Evolutionary conservation across 768 basidiomycete genomes (phyloP), one percentile per base, ranked within the genome.

Genomic region (Mycena maculata): DNA sequence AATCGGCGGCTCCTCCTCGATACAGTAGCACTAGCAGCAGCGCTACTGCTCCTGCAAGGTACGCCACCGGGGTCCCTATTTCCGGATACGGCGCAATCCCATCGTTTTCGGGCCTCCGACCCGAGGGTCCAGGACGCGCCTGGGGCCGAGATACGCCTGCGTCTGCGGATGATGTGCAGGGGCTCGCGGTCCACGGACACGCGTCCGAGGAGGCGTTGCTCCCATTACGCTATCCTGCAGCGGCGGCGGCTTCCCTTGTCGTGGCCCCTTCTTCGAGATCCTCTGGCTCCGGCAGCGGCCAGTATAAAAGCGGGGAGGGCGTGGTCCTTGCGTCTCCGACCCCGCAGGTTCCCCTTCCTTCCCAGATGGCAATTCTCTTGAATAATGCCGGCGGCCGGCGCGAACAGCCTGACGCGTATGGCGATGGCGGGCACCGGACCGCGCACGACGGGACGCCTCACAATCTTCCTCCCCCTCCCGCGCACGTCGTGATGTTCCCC

Each of bases 321-420:
- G 27, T 63, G 33, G 50, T 63, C 2, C 44, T 68, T 41, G 61
- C 67, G 33, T 62, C 66, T 8, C 67, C 67, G 49, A 58, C 48
- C 27, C 67, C 61, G 39, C 61, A 67, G 30, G 36, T 63, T 16
- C 68, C 67, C 22, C 57, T 44, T 44, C 59, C 58, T 22, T 16
- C 54, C n/a, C 57, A 68, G 33, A 73, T 73, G 72, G 72, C 72
- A 33, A 71, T 73, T 23, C 63, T 69, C 20, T 53, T 71, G 54
- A 65, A 63, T 56, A 45, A 50, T 41, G 27, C 49, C 42, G 56
- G 55, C 56, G 62, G 18, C 8, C 20, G 31, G 28, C n/a, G 45
- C 42, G 48, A 42, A 36, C 38, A 42, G 25, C 59, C 55, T 4
- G 42, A 30, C 47, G n/a, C 55, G 39, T 33, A 63, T 63, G 53